Evolutionary conservation across 2,329 filamentous ascomycete genomes (phyloP).

Genomic region (Peltaster fructicola): DNA sequence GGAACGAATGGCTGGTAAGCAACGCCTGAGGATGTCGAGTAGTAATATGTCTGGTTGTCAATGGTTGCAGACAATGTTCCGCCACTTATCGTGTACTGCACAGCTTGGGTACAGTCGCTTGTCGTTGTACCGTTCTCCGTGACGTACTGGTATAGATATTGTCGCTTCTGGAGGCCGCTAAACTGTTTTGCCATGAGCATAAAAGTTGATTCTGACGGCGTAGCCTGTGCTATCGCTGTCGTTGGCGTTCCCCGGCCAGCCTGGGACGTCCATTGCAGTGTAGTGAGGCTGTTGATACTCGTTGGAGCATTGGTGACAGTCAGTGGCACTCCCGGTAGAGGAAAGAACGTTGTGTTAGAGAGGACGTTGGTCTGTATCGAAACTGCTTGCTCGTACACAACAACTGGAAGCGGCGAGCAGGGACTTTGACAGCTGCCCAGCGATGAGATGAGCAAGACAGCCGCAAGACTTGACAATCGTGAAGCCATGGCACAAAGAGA

Average conservation of each 20-base stretch:
- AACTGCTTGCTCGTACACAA: conserved; percentile 14
- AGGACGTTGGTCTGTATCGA: conserved; percentile 13
- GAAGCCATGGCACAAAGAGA: too few relatives aligned
- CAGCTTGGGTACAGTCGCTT: conserved; percentile 14
- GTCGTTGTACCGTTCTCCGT: conserved; percentile 13
- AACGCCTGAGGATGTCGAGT: conserved; percentile 12
- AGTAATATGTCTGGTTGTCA: conserved; percentile 11
- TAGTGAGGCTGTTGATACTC: conserved; percentile 12
- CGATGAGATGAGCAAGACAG: too few relatives aligned
- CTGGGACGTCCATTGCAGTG: conserved; percentile 11
- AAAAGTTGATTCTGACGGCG: too few relatives aligned
- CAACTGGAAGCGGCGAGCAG: too few relatives aligned
- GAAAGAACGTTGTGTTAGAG: conserved; percentile 15
- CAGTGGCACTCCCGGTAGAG: conserved; percentile 9
- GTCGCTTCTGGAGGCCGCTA: conserved; percentile 7
- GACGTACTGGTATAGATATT: conserved; percentile 10
- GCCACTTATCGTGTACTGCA: conserved; percentile 12
- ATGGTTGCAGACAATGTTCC: conserved; percentile 13
- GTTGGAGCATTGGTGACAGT: conserved; percentile 16
- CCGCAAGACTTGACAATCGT: too few relatives aligned
- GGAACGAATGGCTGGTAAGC: conserved; percentile 11
- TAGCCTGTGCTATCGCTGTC: too few relatives aligned
- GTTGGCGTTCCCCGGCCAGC: too few relatives aligned
- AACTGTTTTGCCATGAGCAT: conserved; percentile 6
- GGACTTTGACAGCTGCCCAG: too few relatives aligned